phyloP scores from a whole-genome alignment of 148 eudicot genomes.

The Nepenthes mirabilis region DNA sequence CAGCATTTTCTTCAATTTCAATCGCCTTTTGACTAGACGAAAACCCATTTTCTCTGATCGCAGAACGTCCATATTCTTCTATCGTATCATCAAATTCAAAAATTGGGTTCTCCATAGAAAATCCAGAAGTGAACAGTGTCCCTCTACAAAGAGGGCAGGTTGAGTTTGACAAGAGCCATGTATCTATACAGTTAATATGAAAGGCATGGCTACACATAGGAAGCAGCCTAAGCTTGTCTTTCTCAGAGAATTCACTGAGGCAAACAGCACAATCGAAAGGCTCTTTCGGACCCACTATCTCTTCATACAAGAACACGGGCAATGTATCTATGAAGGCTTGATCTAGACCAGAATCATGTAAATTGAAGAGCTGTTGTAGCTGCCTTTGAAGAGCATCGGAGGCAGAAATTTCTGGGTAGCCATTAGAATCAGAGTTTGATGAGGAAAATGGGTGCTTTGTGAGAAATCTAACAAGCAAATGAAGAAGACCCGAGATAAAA shows the following conservation, averaged over 20 bases:
- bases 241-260: constrained; percentile 20
- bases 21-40: not conserved
- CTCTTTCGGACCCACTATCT: constrained; percentile 20
- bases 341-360: constrained; percentile 35
- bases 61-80: constrained; percentile 2
- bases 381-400: constrained; percentile 38
- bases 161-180: constrained; percentile 32
- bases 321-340: constrained; percentile 28
- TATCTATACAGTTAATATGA: constrained; percentile 28
- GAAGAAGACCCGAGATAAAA: constrained; percentile 31
- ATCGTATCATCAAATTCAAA: constrained; percentile 13
- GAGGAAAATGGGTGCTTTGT: constrained; percentile 19
- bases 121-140: constrained; percentile 9
- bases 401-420: constrained; percentile 19
- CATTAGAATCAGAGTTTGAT: constrained; percentile 6
- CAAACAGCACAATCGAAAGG: constrained; percentile 42
- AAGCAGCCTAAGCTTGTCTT: constrained; percentile 23
- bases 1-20: constrained; percentile 1
- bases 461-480: constrained; percentile 35
- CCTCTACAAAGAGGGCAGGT: constrained; percentile 33
- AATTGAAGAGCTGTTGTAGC: constrained; percentile 40
- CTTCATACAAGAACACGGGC: constrained; percentile 24
- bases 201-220: constrained; percentile 30
- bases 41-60: not conserved
- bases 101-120: constrained; percentile 8